Evolutionary conservation across 1,139 yeast species (phyloP), one percentile per base, ranked within the genome.

Genomic region (Arxiozyma slooffiae): DNA sequence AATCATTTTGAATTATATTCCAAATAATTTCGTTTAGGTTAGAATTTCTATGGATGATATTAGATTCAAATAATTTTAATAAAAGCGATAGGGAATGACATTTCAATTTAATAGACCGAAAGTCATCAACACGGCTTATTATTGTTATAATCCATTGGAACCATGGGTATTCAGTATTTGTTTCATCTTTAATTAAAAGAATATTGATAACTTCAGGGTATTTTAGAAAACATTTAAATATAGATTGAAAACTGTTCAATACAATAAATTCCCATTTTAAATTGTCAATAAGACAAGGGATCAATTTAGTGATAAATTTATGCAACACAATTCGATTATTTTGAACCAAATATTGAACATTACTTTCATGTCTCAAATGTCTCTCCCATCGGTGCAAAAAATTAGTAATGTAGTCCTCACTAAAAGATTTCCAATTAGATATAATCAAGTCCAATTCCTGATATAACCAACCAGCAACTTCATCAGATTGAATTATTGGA

Each of bases 371-470:
- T 26, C 44, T n/a, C 8, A 41, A n/a, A 17, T 41, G 44, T 41
- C 44, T 41, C 26, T 41, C 44, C 44, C 44, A 41, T 41, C 26
- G 44, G 26, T 41, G 44, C 26, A 41, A 41, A 26, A 41, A 41
- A 41, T 17, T 41, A 7, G 44, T 26, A 17, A 41, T 26, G 18
- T 22, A 14, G 3, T 41, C 23, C 14, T 41, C 37, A 6, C 23
- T 34, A 18, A 41, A 26, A 6, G 38, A 24, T 24, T 24, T 16
- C 17, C n/a, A 26, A 24, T 17, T 41, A 3, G 44, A 41, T 8
- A 18, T 2, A 9, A 26, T 16, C 7, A 26, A 7, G 6, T 41
- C 44, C 16, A 41, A 18, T 16, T 41, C 44, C 17, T 11, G 44
- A 16, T n/a, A 41, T 4, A 41, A 18, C 7, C 23, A 26, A 22